A percentile compares a stretch with the other conserved stretches of the same genome.
phyloP scores from a whole-genome alignment of 805 yeast genomes.

The Starmerella floris region DNA sequence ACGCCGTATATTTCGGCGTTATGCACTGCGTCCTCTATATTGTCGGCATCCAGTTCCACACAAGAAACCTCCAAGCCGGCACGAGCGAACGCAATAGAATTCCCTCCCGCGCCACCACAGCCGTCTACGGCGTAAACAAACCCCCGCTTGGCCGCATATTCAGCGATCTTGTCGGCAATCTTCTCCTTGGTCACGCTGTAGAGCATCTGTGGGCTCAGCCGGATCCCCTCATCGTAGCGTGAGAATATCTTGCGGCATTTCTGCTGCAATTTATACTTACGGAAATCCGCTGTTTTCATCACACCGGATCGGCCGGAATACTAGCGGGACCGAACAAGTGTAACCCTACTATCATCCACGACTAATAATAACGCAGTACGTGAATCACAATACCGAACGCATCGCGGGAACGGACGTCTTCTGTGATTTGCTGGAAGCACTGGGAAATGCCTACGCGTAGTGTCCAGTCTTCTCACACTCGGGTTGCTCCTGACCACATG shows the following conservation, averaged over 20 bases:
- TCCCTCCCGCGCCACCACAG: slow-evolving; percentile 84
- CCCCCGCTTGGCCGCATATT: slow-evolving; percentile 10
- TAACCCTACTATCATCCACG: no score
- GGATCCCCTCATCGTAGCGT: slow-evolving; percentile 52
- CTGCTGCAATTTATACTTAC: not conserved
- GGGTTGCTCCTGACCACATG: slow-evolving; percentile 25
- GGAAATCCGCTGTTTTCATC: not conserved
- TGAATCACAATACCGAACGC: no score
- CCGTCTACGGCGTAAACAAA: slow-evolving; percentile 40
- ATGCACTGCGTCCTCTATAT: slow-evolving; percentile 27
- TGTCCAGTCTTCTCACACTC: not conserved
- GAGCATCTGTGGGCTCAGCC: slow-evolving; percentile 64
- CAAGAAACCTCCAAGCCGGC: slow-evolving; percentile 26
- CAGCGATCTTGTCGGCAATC: slow-evolving; percentile 40
- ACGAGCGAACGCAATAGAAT: slow-evolving; percentile 56
- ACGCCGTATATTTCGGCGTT: slow-evolving; percentile 50
- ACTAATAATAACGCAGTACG: no score
- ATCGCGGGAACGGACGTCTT: no score
- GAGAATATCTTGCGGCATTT: slow-evolving; percentile 39
- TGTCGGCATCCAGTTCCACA: slow-evolving; percentile 22
- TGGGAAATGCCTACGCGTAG: not conserved
- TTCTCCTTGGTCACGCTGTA: slow-evolving; percentile 78
- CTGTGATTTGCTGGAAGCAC: no score
- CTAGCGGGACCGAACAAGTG: no score
- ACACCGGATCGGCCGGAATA: no score